Evolutionary conservation across 75 land plant species (phyloP).

Genomic region (Pseudotsuga menziesii): DNA sequence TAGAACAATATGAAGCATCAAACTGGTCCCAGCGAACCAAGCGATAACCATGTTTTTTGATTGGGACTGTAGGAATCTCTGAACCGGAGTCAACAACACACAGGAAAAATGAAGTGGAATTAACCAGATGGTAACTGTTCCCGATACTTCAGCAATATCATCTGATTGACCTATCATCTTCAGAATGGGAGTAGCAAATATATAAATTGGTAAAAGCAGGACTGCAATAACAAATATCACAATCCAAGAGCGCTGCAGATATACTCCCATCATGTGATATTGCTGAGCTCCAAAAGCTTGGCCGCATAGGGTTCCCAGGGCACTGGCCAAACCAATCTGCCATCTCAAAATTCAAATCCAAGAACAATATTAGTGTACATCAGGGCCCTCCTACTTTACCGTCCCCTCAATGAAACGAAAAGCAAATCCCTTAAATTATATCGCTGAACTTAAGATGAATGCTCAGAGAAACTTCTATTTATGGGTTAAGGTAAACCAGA

Average conservation of each 20-base stretch:
- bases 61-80: background rate
- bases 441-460: too few relatives aligned
- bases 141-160: background rate
- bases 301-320: constrained; percentile 13
- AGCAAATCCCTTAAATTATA: too few relatives aligned
- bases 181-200: background rate
- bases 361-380: too few relatives aligned
- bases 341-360: too few relatives aligned
- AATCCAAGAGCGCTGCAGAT: constrained; percentile 14
- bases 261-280: constrained; percentile 17
- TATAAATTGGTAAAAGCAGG: constrained; percentile 10
- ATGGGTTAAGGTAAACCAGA: too few relatives aligned
- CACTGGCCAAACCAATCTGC: constrained; percentile 16
- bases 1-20: constrained; percentile 15
- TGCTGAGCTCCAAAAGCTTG: constrained; percentile 19
- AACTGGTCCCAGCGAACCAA: constrained; percentile 12
- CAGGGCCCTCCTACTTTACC: too few relatives aligned
- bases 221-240: too few relatives aligned
- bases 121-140: background rate
- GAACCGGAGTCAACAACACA: background rate
- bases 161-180: background rate
- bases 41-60: constrained; percentile 17
- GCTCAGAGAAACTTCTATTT: too few relatives aligned
- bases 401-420: too few relatives aligned
- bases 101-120: constrained; percentile 3